phyloP scores from a whole-genome alignment of 2,329 filamentous ascomycete genomes.

The Pleoardoris graminearum region DNA sequence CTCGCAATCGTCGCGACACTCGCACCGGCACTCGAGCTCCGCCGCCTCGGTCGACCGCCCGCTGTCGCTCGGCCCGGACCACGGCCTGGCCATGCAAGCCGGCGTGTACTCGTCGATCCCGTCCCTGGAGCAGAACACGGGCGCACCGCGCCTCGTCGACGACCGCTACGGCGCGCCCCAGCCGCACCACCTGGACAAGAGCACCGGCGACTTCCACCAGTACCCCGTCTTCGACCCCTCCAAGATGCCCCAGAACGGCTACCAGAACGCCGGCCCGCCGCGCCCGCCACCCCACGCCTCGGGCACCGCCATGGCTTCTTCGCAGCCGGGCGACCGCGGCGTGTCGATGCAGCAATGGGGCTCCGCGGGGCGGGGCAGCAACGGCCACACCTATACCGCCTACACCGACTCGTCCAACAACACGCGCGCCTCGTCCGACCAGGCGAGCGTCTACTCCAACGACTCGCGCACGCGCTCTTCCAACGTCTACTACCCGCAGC shows the following conservation, averaged over 20 bases:
- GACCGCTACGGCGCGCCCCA: slow-evolving; percentile 72
- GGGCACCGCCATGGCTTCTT: slow-evolving; percentile 69
- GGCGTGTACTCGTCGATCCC: slow-evolving; percentile 81
- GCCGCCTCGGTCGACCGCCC: slow-evolving; percentile 70
- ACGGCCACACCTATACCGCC: slow-evolving; percentile 27
- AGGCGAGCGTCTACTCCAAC: slow-evolving; percentile 66
- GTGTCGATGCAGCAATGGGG: slow-evolving; percentile 81
- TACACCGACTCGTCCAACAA: slow-evolving; percentile 52
- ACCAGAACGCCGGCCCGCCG: slow-evolving; percentile 58
- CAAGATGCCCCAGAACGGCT: slow-evolving; percentile 53
- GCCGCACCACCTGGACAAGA: slow-evolving; percentile 82
- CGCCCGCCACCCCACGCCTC: slow-evolving; percentile 61
- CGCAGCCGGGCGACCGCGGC: slow-evolving; percentile 65
- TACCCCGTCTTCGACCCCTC: slow-evolving; percentile 74
- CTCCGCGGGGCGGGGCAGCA: slow-evolving; percentile 28
- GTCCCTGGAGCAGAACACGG: slow-evolving; percentile 77
- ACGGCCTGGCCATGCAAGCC: slow-evolving; percentile 69
- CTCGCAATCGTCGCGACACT: slow-evolving; percentile 73
- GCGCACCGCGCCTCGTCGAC: slow-evolving; percentile 69
- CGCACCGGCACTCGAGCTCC: slow-evolving; percentile 48
- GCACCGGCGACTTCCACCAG: slow-evolving; percentile 79
- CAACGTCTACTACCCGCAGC: slow-evolving; percentile 56
- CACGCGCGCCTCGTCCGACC: slow-evolving; percentile 64
- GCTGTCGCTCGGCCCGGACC: slow-evolving; percentile 63
- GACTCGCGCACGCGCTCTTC: slow-evolving; percentile 61